phyloP scores from a whole-genome alignment of 1,139 yeast species.

The Taphrina populina region DNA sequence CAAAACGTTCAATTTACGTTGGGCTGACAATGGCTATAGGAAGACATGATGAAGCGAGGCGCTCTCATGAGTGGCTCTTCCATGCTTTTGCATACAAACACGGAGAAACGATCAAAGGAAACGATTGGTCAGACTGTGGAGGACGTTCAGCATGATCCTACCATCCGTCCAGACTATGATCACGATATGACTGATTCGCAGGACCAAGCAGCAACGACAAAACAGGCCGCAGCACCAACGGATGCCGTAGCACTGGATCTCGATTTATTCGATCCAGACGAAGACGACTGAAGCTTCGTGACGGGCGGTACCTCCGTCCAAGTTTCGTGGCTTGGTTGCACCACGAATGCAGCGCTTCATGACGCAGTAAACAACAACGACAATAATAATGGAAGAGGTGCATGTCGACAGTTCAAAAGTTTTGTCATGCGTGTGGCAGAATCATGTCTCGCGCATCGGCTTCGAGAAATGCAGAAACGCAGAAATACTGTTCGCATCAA shows the following conservation, averaged over 20 bases:
- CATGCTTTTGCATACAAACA: background rate
- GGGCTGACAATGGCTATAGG: background rate
- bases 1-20: background rate
- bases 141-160: constrained; percentile 4
- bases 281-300: too few relatives aligned
- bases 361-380: too few relatives aligned
- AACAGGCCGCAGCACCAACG: constrained; percentile 3
- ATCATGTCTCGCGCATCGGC: constrained; percentile 12
- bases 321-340: too few relatives aligned
- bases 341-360: too few relatives aligned
- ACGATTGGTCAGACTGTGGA: background rate
- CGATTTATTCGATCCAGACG: constrained; percentile 17
- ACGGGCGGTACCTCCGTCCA: too few relatives aligned
- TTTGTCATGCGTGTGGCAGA: constrained; percentile 28
- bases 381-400: too few relatives aligned
- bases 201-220: background rate
- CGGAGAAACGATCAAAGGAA: background rate
- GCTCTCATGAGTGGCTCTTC: constrained; percentile 1
- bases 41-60: constrained; percentile 20
- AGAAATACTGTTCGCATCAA: constrained; percentile 24
- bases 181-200: background rate
- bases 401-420: constrained; percentile 5
- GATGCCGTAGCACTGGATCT: constrained; percentile 19
- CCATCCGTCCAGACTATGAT: background rate
- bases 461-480: background rate